phyloP scores from a whole-genome alignment of 2,329 filamentous ascomycete genomes.

The Dactylellina leptospora region DNA sequence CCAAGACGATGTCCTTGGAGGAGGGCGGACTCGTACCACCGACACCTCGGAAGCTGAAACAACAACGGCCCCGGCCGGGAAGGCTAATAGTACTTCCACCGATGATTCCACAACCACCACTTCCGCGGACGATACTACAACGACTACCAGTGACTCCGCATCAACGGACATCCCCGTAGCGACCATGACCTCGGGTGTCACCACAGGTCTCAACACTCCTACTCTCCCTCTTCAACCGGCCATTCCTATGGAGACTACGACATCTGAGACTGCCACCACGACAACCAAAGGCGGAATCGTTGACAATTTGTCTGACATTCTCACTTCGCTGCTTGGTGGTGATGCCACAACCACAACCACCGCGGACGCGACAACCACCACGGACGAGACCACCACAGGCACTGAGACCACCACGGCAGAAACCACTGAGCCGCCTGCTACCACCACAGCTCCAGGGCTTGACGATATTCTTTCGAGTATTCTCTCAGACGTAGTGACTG shows the following conservation, averaged over 20 bases:
- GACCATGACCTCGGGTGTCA: conserved; percentile 37
- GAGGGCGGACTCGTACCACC: conserved; percentile 27
- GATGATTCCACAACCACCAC: conserved; percentile 23
- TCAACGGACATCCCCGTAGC: conserved; percentile 17
- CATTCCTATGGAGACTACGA: conserved; percentile 40
- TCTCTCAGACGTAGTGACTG: conserved; percentile 33
- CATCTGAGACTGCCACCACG: neutral
- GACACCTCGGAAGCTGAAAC: conserved; percentile 35
- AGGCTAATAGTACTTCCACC: conserved; percentile 27
- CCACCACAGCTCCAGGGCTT: conserved; percentile 44
- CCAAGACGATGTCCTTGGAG: conserved; percentile 35
- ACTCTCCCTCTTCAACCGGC: conserved; percentile 32
- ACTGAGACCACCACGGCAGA: conserved; percentile 28
- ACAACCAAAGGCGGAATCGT: conserved; percentile 18
- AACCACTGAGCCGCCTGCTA: conserved; percentile 50
- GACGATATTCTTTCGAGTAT: conserved; percentile 52
- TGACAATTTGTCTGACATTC: conserved; percentile 53
- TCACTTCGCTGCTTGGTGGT: conserved; percentile 56
- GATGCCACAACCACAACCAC: neutral
- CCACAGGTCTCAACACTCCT: conserved; percentile 48
- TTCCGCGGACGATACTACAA: conserved; percentile 31
- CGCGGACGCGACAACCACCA: conserved; percentile 50
- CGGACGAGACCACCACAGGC: conserved; percentile 55
- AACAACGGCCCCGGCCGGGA: neutral
- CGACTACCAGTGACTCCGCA: conserved; percentile 27